Percentiles rank a stretch among this genome's conserved stretches.
Evolutionary conservation across 345 rosid species (phyloP).

Genomic region (Nephelium lappaceum): DNA sequence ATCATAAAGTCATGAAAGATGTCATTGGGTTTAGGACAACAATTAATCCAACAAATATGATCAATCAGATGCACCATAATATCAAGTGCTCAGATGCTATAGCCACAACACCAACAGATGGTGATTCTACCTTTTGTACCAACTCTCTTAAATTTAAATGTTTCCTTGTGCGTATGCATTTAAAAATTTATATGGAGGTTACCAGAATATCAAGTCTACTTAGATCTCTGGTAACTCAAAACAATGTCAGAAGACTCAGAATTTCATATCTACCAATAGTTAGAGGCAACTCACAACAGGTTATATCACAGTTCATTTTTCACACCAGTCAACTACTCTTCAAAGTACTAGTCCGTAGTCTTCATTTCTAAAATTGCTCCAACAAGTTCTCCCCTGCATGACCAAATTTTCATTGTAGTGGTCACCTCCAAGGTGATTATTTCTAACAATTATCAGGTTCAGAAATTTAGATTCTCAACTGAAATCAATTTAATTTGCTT

Average conservation of each 20-base stretch:
- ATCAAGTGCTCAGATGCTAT: not conserved
- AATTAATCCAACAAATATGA: not conserved
- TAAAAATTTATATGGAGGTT: not conserved
- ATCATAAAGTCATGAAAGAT: not conserved
- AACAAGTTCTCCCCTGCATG: not conserved
- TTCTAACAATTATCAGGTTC: not conserved
- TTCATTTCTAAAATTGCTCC: not conserved
- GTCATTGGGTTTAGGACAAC: not conserved
- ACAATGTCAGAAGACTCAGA: not conserved
- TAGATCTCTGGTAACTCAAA: not conserved
- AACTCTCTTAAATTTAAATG: not conserved
- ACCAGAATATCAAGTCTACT: not conserved
- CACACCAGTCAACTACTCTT: not conserved
- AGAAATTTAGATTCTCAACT: not conserved
- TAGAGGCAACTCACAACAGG: not conserved
- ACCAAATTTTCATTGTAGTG: not conserved
- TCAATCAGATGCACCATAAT: too few species aligned
- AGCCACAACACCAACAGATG: not conserved
- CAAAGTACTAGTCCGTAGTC: not conserved
- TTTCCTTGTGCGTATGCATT: not conserved
- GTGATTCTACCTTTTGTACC: not conserved
- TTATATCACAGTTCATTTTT: not conserved
- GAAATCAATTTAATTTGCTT: not conserved
- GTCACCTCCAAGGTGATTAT: constrained; percentile 1
- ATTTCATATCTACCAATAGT: not conserved